Evolutionary conservation across 768 basidiomycete species (phyloP), one percentile per base, ranked within the genome.

Genomic region (Phallus indusiatus): DNA sequence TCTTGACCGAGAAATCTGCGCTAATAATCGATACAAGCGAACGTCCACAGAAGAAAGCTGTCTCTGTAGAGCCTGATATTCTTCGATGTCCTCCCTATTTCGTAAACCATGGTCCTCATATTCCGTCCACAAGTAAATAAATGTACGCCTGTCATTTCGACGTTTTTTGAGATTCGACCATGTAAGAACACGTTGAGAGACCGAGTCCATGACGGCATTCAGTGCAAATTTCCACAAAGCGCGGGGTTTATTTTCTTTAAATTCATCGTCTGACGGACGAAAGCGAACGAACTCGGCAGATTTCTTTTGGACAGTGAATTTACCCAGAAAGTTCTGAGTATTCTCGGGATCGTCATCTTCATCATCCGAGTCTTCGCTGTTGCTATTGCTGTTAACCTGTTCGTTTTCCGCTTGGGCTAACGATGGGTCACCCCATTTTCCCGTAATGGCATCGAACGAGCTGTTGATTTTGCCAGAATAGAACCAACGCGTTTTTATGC

Each of bases 171-270:
- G 68, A 61, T 64, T 69, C 4, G 62, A 54, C 71, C 70, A 72
- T 2, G 70, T 67, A 66, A 68, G 72, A 9, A 56, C 36, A 33
- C 62, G 60, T 42, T 61, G 61, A 12, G 68, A 67, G 9, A 67
- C 64, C 12, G 64, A 49, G 54, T 68, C 58, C 42, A 57, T 47
- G 14, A 65, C 63, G 14, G 70, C 67, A 0, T 64, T 56, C 16
- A 67, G 54, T 0, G 74, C 74, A 53, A 70, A 74, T 7, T 58
- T 64, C 74, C 73, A 75, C 9, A 71, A 58, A 0, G 71, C 67
- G 1, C 64, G 61, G n/a, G 68, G 33, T 50, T 63, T 67, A 61
- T 70, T 68, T 16, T 22, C 54, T 17, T 62, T 49, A 47, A 72
- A 62, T 17, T 62, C 67, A 0, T 54, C 34, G 10, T 68, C 68